Evolutionary conservation across 805 yeast species (phyloP).

Genomic region (Jamesozyma spencerorum): DNA sequence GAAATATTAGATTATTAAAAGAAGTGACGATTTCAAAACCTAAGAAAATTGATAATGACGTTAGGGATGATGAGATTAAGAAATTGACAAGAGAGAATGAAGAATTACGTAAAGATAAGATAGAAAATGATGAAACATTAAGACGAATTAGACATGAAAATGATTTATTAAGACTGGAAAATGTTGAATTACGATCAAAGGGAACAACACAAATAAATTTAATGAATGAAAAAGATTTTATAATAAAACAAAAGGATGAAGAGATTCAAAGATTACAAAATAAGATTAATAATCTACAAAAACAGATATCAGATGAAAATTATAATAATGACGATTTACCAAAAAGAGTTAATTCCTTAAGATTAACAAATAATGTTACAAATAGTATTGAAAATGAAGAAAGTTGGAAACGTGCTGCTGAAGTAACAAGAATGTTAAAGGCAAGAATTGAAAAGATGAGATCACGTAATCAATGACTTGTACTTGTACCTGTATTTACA

Average conservation of each 20-base stretch:
- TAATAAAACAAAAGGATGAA: slow-evolving; percentile 16
- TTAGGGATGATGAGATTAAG: background rate
- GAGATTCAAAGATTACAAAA: slow-evolving; percentile 18
- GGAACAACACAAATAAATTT: background rate
- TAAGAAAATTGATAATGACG: no score
- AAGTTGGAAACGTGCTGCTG: slow-evolving; percentile 85
- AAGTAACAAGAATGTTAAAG: slow-evolving; percentile 75
- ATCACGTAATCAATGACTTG: slow-evolving; percentile 36
- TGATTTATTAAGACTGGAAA: slow-evolving; percentile 11
- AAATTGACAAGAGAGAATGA: slow-evolving; percentile 1
- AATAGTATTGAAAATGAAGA: slow-evolving; percentile 38
- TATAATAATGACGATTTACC: slow-evolving; percentile 28
- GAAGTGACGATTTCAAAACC: background rate
- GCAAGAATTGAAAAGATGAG: slow-evolving; percentile 87
- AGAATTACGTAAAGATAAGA: background rate
- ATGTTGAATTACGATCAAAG: slow-evolving; percentile 2
- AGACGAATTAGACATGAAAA: background rate
- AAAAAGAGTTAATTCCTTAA: slow-evolving; percentile 23
- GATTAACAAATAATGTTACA: slow-evolving; percentile 6
- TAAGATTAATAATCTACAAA: slow-evolving; percentile 13
- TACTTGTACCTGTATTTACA: no score
- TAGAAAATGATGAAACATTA: background rate
- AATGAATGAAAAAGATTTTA: slow-evolving; percentile 13
- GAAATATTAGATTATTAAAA: slow-evolving; percentile 3
- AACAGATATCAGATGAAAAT: slow-evolving; percentile 9